A percentile compares a stretch with the other conserved stretches of the same genome.
Conservation (phyloP, 176 grass and related monocot species). For the Cenchrus americanus region DNA sequence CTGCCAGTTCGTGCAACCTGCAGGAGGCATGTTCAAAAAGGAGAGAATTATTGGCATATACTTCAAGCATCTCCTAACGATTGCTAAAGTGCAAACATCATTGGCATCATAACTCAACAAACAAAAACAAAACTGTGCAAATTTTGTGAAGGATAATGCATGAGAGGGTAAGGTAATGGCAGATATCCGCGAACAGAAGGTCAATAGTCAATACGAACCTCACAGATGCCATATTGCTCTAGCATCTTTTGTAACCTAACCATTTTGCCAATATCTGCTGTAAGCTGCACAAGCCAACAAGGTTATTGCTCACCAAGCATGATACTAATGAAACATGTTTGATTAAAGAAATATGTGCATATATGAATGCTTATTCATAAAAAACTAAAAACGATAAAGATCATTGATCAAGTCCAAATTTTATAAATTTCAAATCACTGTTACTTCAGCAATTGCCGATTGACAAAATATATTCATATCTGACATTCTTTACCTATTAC, state of each 20-base stretch:
- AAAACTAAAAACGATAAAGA: not conserved
- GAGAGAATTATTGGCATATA: not conserved
- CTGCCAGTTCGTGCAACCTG: constrained; percentile 84
- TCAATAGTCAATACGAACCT: constrained; percentile 41
- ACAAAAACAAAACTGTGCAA: not conserved
- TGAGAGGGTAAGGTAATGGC: not conserved
- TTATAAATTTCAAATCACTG: not conserved
- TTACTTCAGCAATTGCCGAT: not conserved
- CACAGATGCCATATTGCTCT: constrained; percentile 64
- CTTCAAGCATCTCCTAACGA: not conserved
- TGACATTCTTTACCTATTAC: not conserved
- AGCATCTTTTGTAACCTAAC: constrained; percentile 59
- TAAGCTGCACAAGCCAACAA: constrained; percentile 56
- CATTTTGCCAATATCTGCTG: constrained; percentile 60
- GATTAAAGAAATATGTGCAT: not conserved
- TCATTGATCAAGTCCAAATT: not conserved
- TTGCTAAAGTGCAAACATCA: not conserved
- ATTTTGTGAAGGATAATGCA: not conserved
- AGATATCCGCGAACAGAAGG: not conserved
- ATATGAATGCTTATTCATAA: not conserved
- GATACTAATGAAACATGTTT: constrained; percentile 12
- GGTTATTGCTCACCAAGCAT: not conserved
- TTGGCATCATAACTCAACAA: not conserved
- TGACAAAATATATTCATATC: not conserved
- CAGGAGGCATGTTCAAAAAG: not conserved